Conservation (phyloP, 1,139 yeast species). For the Yamadazyma dushanensis region DNA sequence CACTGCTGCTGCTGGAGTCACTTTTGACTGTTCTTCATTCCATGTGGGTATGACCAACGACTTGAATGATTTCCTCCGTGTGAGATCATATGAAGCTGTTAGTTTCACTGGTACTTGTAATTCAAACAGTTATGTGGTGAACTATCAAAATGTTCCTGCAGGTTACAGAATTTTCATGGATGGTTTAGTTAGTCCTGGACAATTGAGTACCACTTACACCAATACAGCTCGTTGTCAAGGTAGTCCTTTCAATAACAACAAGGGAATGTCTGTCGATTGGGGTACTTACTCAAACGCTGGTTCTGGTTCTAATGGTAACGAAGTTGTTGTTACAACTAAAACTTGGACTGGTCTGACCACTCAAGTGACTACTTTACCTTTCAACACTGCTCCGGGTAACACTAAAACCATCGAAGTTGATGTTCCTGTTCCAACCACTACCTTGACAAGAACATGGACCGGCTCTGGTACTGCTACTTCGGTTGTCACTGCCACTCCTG, state of each 20-base stretch:
- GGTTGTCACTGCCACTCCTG: slow-evolving; percentile 8
- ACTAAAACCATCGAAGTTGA: slow-evolving; percentile 6
- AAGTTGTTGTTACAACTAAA: slow-evolving; percentile 20
- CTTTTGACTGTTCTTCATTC: slow-evolving; percentile 24
- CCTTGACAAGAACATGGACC: slow-evolving; percentile 14
- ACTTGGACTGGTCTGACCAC: slow-evolving; percentile 27
- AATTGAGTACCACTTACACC: slow-evolving; percentile 7
- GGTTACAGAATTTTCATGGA: slow-evolving; percentile 34
- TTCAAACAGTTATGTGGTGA: slow-evolving; percentile 12
- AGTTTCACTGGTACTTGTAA: slow-evolving; percentile 18
- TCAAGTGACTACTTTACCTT: slow-evolving; percentile 21
- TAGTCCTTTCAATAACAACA: slow-evolving; percentile 1
- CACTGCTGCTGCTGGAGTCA: slow-evolving; percentile 5
- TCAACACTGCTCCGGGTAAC: slow-evolving; percentile 13
- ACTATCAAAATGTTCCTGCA: slow-evolving; percentile 26
- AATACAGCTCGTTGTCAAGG: slow-evolving; percentile 12
- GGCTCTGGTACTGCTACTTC: slow-evolving; percentile 7
- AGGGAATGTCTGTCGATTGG: background rate
- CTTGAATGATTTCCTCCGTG: slow-evolving; percentile 24
- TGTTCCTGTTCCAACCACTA: slow-evolving; percentile 17
- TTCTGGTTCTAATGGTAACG: slow-evolving; percentile 23
- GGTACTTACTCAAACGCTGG: slow-evolving; percentile 12
- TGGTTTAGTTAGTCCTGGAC: slow-evolving; percentile 12
- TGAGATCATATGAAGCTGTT: slow-evolving; percentile 14
- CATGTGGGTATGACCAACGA: slow-evolving; percentile 22